These are phyloP conservation scores for Cylindrotheca fusiformis DNA, from an alignment of 108 stramenopile genomes.

Conservation along the genomic window DNA sequence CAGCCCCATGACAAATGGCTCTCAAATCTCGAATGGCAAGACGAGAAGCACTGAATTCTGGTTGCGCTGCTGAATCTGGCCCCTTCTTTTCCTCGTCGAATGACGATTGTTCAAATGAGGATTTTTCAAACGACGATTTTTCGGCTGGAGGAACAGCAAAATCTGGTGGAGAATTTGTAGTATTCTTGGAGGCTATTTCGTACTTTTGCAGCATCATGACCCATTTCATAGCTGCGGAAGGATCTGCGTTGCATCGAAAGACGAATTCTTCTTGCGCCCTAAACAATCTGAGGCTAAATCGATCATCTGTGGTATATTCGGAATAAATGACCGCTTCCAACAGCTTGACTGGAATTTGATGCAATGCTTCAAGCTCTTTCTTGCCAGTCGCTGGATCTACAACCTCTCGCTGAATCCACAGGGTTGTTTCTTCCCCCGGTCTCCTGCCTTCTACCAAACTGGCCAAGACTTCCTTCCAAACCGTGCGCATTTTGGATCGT, in stretches of 20 bases:
- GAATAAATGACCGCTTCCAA: conserved; percentile 63
- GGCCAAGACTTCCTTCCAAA: conserved; percentile 86
- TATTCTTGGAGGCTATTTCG: neutral
- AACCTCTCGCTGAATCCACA: conserved; percentile 88
- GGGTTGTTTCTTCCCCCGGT: conserved; percentile 80
- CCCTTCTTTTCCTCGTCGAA: conserved; percentile 26
- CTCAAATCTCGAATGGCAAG: conserved; percentile 51
- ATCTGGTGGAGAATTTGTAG: neutral
- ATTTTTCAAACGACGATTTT: neutral
- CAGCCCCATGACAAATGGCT: conserved; percentile 82
- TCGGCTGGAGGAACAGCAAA: neutral
- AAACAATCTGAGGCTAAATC: conserved; percentile 75
- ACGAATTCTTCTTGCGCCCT: conserved; percentile 78
- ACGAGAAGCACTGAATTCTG: neutral
- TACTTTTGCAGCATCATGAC: conserved; percentile 50
- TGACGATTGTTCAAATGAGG: too few species aligned
- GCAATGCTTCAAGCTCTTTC: conserved; percentile 76
- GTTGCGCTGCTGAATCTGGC: neutral
- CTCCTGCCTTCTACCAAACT: conserved; percentile 69
- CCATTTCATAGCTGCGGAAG: conserved; percentile 69
- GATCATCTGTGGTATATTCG: conserved; percentile 72
- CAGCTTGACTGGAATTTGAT: conserved; percentile 85
- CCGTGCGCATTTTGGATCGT: conserved; percentile 73
- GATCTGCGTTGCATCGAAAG: conserved; percentile 66
- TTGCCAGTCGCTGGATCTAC: conserved; percentile 46